Conservation (phyloP, 306 rosid species). For the Rosa lucieae region DNA sequence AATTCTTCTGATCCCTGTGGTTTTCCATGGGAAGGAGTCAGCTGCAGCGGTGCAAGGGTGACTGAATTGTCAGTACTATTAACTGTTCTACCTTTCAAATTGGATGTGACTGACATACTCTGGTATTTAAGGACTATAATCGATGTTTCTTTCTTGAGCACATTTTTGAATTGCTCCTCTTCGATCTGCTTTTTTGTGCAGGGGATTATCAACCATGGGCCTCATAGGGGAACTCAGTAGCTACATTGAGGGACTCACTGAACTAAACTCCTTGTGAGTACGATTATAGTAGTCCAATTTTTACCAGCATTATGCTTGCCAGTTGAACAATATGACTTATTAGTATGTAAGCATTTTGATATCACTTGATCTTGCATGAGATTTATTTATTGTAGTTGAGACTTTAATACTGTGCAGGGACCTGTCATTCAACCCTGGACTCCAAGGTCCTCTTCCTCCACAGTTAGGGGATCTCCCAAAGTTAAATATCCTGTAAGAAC, state of each 20-base stretch:
- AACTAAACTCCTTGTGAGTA: conserved; percentile 69
- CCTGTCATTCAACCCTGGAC: conserved; percentile 60
- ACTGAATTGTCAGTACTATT: conserved; percentile 55
- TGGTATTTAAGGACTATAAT: background rate
- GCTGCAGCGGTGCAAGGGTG: conserved; percentile 67
- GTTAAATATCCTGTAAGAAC: conserved; percentile 65
- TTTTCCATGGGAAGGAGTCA: conserved; percentile 75
- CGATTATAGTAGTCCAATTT: background rate
- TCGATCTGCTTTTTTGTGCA: conserved; percentile 10
- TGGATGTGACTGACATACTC: background rate
- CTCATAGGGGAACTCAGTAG: conserved; percentile 58
- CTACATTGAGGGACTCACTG: conserved; percentile 60
- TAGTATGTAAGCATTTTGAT: background rate
- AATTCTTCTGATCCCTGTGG: conserved; percentile 70
- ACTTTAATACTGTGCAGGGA: conserved; percentile 47
- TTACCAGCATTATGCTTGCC: background rate
- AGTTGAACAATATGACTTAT: background rate
- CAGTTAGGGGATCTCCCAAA: conserved; percentile 46
- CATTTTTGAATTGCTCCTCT: background rate
- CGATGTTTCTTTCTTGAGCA: background rate
- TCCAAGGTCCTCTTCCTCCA: conserved; percentile 55
- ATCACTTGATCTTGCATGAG: background rate
- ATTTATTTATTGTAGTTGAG: background rate
- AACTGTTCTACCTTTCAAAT: background rate
- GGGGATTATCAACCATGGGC: conserved; percentile 64